phyloP scores from a whole-genome alignment of 768 basidiomycete genomes.

The Xerocomellus dryophilus region DNA sequence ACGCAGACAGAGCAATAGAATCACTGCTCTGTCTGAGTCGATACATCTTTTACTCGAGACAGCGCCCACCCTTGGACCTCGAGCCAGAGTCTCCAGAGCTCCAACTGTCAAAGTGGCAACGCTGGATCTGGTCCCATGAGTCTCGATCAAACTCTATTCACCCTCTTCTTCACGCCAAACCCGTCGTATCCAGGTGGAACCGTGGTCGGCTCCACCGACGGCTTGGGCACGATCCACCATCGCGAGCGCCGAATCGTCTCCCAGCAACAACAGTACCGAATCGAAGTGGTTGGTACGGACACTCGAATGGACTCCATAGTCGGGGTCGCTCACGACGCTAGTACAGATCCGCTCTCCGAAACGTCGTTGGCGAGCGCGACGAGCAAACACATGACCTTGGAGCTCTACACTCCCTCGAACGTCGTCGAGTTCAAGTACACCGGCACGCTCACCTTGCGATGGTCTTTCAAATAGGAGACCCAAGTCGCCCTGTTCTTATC shows the following conservation, averaged over 20 bases:
- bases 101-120: not conserved
- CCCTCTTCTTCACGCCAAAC: slow-evolving; percentile 61
- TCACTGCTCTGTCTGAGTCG: too few species aligned
- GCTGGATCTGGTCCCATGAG: slow-evolving; percentile 48
- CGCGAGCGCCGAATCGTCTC: slow-evolving; percentile 61
- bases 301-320: too few species aligned
- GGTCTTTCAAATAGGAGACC: slow-evolving; percentile 84
- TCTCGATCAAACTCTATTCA: slow-evolving; percentile 83
- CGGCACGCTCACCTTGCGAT: slow-evolving; percentile 70
- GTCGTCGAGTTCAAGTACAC: slow-evolving; percentile 71
- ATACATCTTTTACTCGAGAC: too few species aligned
- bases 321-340: not conserved
- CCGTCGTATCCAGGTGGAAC: slow-evolving; percentile 47
- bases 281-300: slow-evolving; percentile 63
- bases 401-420: slow-evolving; percentile 61
- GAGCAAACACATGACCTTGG: slow-evolving; percentile 70
- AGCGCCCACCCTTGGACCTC: not conserved
- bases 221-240: slow-evolving; percentile 65
- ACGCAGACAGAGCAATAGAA: too few species aligned
- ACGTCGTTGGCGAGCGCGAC: slow-evolving; percentile 62
- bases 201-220: slow-evolving; percentile 69
- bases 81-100: too few species aligned
- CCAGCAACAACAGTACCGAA: slow-evolving; percentile 45
- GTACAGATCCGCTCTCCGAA: slow-evolving; percentile 66
- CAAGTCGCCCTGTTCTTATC: slow-evolving; percentile 37